A percentile compares a stretch with the other conserved stretches of the same genome.
These are phyloP conservation scores for Hypoxylon rubiginosum DNA, from an alignment of 2,329 filamentous ascomycete species.

Conservation along the genomic window DNA sequence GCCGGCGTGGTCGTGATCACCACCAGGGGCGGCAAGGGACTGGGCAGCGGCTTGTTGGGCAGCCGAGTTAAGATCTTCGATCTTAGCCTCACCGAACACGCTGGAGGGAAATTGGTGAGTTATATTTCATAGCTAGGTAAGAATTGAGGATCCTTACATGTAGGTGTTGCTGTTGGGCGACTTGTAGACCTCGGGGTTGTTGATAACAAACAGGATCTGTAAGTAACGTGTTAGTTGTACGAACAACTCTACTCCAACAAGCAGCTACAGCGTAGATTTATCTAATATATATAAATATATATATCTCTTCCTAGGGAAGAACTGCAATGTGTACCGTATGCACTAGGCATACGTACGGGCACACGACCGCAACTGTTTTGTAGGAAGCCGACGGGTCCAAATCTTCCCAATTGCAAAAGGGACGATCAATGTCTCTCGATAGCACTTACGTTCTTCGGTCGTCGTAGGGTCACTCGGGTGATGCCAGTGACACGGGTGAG, in stretches of 20 bases:
- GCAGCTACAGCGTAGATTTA: not conserved
- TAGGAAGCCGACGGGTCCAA: conserved; percentile 9
- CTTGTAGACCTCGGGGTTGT: conserved; percentile 99
- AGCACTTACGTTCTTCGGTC: conserved; percentile 96
- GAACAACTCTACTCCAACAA: not conserved
- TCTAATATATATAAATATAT: not conserved
- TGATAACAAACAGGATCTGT: conserved; percentile 99
- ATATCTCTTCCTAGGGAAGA: not conserved
- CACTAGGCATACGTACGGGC: not conserved
- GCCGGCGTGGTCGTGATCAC: conserved; percentile 68
- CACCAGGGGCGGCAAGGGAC: conserved; percentile 86
- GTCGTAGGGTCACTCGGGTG: conserved; percentile 95
- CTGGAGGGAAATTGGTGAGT: conserved; percentile 63
- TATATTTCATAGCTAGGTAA: not conserved
- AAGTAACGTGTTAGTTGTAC: conserved; percentile 21
- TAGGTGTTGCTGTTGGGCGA: conserved; percentile 99
- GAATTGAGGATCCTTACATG: conserved; percentile 77
- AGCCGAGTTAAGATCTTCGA: conserved; percentile 99
- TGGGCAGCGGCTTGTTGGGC: conserved; percentile 96
- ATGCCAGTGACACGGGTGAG: conserved; percentile 97
- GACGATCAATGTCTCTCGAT: conserved; percentile 1
- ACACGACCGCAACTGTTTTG: conserved; percentile 1
- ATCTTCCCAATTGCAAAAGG: not conserved
- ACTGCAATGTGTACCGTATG: not conserved
- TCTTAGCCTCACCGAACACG: conserved; percentile 99